Evolutionary conservation across 2,329 filamentous ascomycete species (phyloP).

Genomic region (Lachnellula occidentalis): DNA sequence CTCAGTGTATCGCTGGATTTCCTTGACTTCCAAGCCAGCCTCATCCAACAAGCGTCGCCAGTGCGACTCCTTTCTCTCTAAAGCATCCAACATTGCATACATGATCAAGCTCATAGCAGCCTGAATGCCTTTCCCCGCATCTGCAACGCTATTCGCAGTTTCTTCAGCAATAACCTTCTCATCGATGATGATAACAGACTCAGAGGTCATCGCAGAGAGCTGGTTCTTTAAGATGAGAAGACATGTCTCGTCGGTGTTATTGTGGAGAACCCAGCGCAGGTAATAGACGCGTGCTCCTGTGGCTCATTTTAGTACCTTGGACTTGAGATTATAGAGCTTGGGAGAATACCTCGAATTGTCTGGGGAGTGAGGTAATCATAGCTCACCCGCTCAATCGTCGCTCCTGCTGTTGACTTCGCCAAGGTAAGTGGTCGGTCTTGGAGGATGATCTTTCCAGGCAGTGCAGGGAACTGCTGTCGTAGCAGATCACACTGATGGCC

Average conservation of each 20-base stretch:
- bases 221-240: constrained; percentile 19
- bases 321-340: not conserved
- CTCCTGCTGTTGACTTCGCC: constrained; percentile 15
- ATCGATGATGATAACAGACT: constrained; percentile 1
- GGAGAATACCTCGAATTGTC: constrained; percentile 22
- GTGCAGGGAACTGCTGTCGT: constrained; percentile 1
- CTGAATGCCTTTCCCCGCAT: not conserved
- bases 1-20: constrained; percentile 21
- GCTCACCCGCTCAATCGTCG: constrained; percentile 24
- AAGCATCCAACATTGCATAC: constrained; percentile 24
- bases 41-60: constrained; percentile 19
- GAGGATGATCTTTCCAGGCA: constrained; percentile 8
- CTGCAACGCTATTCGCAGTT: not conserved
- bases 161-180: constrained; percentile 4
- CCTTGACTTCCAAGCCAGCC: constrained; percentile 20
- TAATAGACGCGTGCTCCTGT: constrained; percentile 26
- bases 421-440: constrained; percentile 24
- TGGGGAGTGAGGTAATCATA: constrained; percentile 18
- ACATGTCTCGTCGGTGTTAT: constrained; percentile 24
- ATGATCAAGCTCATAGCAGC: constrained; percentile 23
- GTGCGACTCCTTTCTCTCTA: constrained; percentile 23
- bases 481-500: constrained; percentile 3
- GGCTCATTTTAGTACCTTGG: too few relatives aligned
- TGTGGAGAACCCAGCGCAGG: constrained; percentile 28
- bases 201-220: not conserved